Conservation (phyloP, 148 eudicot genomes). For the Amaranthus hypochondriacus region DNA sequence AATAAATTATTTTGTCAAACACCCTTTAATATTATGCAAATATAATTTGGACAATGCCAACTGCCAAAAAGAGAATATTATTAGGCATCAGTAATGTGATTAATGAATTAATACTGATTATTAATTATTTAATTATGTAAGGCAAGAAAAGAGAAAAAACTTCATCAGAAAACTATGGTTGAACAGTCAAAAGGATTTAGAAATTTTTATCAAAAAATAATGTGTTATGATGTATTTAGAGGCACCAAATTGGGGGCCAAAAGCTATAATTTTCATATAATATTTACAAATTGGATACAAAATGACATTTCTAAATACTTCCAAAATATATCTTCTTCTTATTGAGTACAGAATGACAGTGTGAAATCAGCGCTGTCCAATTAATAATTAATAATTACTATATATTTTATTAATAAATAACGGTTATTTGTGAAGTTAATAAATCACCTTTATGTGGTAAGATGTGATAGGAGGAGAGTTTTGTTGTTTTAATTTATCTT, state of each 20-base stretch:
- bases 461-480: too few relatives aligned
- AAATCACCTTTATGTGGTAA: too few relatives aligned
- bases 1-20: too few relatives aligned
- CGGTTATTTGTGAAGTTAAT: too few relatives aligned
- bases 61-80: constrained; percentile 9
- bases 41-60: constrained; percentile 25
- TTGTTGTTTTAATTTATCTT: too few relatives aligned
- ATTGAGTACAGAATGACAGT: background rate
- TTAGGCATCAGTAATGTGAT: constrained; percentile 17
- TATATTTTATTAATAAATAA: background rate
- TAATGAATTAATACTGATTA: background rate
- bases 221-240: constrained; percentile 14
- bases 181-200: constrained; percentile 5
- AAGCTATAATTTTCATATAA: constrained; percentile 5
- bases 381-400: background rate
- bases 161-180: constrained; percentile 8
- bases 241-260: constrained; percentile 9
- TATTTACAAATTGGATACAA: background rate
- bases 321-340: too few relatives aligned
- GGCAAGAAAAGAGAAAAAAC: constrained; percentile 1
- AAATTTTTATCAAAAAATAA: background rate
- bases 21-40: background rate
- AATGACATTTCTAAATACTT: background rate
- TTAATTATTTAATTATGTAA: background rate
- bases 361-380: constrained; percentile 5